phyloP scores from a whole-genome alignment of 2,329 filamentous ascomycete species.

The Arthroderma uncinatum region DNA sequence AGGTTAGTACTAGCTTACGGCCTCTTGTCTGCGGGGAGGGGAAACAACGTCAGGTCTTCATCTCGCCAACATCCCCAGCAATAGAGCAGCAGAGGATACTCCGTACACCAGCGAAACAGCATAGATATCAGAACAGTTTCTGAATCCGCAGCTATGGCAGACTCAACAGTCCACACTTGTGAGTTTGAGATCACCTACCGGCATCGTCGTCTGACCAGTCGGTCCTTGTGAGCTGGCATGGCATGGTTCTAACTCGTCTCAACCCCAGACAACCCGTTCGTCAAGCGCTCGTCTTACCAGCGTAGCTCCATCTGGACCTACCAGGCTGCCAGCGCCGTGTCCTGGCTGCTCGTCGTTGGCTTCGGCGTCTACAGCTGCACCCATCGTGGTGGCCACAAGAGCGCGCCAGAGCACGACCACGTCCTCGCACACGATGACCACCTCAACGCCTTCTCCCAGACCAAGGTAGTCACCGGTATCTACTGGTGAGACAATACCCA shows the following conservation, averaged over 20 bases:
- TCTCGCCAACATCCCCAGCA: neutral
- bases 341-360: constrained; percentile 63
- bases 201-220: neutral
- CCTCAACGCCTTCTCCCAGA: constrained; percentile 64
- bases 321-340: constrained; percentile 61
- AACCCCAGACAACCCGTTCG: constrained; percentile 62
- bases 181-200: neutral
- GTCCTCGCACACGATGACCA: constrained; percentile 45
- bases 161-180: neutral
- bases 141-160: neutral
- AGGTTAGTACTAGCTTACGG: neutral
- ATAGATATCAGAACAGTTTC: neutral
- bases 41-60: neutral
- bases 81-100: too few relatives aligned
- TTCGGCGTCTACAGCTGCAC: constrained; percentile 64
- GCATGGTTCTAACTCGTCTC: constrained; percentile 4
- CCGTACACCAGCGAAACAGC: neutral
- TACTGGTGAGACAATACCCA: constrained; percentile 58
- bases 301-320: constrained; percentile 54
- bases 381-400: constrained; percentile 41
- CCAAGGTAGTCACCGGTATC: constrained; percentile 50
- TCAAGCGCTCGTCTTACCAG: constrained; percentile 55
- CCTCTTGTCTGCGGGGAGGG: neutral
- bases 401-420: constrained; percentile 45
- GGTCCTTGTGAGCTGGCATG: neutral